A percentile compares a stretch with the other conserved stretches of the same genome.
phyloP scores from a whole-genome alignment of 768 basidiomycete species.

The Leccinum longicurvipes region DNA sequence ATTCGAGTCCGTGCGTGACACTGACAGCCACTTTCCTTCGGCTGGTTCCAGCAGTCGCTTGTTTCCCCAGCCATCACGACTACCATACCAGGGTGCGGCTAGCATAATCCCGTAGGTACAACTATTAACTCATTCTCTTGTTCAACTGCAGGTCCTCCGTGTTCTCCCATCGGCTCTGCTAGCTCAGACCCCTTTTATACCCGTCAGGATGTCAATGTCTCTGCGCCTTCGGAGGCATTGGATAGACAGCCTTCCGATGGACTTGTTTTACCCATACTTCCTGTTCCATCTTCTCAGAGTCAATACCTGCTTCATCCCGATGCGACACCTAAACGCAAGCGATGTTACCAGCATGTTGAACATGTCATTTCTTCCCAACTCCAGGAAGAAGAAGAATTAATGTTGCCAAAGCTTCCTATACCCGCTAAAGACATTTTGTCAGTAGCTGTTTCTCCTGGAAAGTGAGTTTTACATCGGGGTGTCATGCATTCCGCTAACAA shows the following conservation, averaged over 20 bases:
- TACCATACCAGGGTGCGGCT: neutral
- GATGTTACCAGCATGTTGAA: constrained; percentile 23
- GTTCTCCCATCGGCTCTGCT: neutral
- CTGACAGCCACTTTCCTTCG: constrained; percentile 3
- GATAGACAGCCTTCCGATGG: constrained; percentile 1
- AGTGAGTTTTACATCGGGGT: constrained; percentile 12
- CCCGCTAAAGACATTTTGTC: neutral
- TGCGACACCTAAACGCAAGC: constrained; percentile 35
- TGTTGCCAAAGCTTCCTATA: constrained; percentile 5
- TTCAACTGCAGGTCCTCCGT: neutral
- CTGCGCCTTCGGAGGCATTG: neutral
- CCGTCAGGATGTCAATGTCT: neutral
- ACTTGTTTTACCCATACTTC: constrained; percentile 7
- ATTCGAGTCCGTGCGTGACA: neutral
- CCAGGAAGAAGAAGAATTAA: constrained; percentile 31
- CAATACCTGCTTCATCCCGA: constrained; percentile 32
- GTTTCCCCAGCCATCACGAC: neutral
- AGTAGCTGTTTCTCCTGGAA: neutral
- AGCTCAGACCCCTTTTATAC: constrained; percentile 1
- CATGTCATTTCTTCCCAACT: constrained; percentile 32
- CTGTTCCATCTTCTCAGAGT: constrained; percentile 31
- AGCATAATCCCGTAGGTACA: neutral
- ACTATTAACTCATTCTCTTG: neutral
- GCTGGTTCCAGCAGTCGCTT: neutral
- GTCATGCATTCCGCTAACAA: constrained; percentile 7